Evolutionary conservation across 208 protist species (phyloP), one percentile per base, ranked within the genome.

Genomic region (Lotmaria passim): DNA sequence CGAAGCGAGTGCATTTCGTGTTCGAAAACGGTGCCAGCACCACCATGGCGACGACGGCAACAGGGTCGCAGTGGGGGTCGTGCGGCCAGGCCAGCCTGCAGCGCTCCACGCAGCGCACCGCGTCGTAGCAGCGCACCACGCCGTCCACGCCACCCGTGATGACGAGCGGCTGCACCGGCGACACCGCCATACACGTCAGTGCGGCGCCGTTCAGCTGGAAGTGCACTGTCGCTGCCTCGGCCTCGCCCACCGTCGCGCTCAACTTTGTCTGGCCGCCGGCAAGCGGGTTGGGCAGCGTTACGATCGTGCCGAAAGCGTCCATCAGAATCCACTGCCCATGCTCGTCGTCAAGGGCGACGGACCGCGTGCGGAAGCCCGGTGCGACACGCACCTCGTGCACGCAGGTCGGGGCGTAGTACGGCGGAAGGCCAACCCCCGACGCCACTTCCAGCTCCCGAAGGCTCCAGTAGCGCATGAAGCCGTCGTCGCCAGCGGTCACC

Each of bases 391-490:
- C 72, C 69, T 98, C 87, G 30, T 76, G 73, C n/a, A 97, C 52
- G 34, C 95, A 98, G 12, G 80, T 56, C 1, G 98, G 80, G 0
- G 76, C 73, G 70, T 93, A 93, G 28, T 92, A 57, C 14, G 83
- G 84, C 14, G 85, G 83, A n/a, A 89, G 68, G 36, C 97, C 97
- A 0, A 67, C 76, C 7, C 93, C 85, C 50, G 98, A 96, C 0
- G 95, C 97, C 23, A 81, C 65, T 51, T 99, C 98, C 36, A 99
- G 75, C 67, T 95, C 85, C 10, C 78, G 82, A 52, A 96, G 78
- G 46, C 90, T 69, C 98, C 98, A 99, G 57, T 94, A 93, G n/a
- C 96, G 85, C 48, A 99, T 90, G 61, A 87, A 96, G 24, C 98
- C 98, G 73, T 99, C 98, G 24, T 94, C 78, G 26, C 98, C 98